phyloP scores from a whole-genome alignment of 1,139 yeast species.

The Yarrowia galli region DNA sequence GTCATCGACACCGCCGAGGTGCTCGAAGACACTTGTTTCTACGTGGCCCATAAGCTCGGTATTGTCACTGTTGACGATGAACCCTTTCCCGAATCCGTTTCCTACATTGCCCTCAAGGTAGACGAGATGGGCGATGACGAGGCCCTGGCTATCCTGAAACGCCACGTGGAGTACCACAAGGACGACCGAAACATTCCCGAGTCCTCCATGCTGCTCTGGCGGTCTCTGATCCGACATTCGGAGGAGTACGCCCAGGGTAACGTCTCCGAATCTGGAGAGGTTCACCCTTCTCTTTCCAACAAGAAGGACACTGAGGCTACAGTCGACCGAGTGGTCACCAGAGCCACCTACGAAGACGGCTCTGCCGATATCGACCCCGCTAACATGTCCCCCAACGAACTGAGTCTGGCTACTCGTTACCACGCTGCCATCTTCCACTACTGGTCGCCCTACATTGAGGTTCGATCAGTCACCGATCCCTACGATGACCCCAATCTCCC shows the following conservation, averaged over 20 bases:
- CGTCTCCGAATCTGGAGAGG: background rate
- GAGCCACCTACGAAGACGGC: conserved; percentile 41
- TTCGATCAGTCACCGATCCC: conserved; percentile 64
- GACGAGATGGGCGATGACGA: conserved; percentile 53
- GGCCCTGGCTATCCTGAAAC: conserved; percentile 55
- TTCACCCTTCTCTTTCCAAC: background rate
- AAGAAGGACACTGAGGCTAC: background rate
- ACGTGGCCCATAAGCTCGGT: conserved; percentile 28
- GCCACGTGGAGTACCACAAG: conserved; percentile 54
- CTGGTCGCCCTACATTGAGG: conserved; percentile 63
- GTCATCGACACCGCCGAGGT: conserved; percentile 31
- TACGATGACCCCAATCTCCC: conserved; percentile 55
- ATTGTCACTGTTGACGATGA: conserved; percentile 19
- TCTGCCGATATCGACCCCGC: conserved; percentile 52
- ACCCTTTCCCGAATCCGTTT: conserved; percentile 21
- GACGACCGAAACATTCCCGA: conserved; percentile 61
- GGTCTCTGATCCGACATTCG: background rate
- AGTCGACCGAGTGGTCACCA: background rate
- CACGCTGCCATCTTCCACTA: conserved; percentile 42
- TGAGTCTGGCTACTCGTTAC: conserved; percentile 44
- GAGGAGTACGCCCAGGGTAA: conserved; percentile 9
- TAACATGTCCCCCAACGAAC: conserved; percentile 52
- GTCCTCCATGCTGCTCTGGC: conserved; percentile 9
- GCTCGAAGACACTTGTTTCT: conserved; percentile 31
- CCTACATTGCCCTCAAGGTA: conserved; percentile 55